Base-by-base conservation (phyloP, 208 protist genomes). In the Crithidia brevicula region DNA sequence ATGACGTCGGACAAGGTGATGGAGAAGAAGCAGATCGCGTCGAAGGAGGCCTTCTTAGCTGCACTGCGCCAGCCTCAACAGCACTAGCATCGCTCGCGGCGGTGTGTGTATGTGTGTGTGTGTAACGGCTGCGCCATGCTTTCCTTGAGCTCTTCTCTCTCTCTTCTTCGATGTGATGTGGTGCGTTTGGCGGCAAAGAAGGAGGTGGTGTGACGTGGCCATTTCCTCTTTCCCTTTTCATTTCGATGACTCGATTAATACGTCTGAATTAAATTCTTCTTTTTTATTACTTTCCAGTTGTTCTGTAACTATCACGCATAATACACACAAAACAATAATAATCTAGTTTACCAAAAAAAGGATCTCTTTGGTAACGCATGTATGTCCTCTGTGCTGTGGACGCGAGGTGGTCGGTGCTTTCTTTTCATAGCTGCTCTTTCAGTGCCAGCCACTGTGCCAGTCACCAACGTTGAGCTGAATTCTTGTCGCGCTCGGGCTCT, bases 31-130 rank as follows among this genome's bases (percentile, higher is more conserved):
- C 75, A 92, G 65, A 54, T 92, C 1, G 81, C 79, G 0, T 89
- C 86, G 25, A 89, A 89, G 60, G 90, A 95, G 57, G 87, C 84
- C 1, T 95, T 95, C 56, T 59, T 95, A 5, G 77, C 77, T 1
- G 85, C 87, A 2, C 77, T 95, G n/a, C 81, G 87, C 0, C 84
- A 92, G 27, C 77, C 81, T 11, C 63, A 73, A 34, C 47, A 58
- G 25, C 51, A 74, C 38, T 74, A 77, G 49, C n/a, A 69, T 34
- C 54, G 67, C 59, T 15, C 20, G 11, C 9, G 42, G 18, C 9
- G 6, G n/a, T n/a, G n/a, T n/a, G n/a, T n/a, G n/a, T n/a, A n/a
- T n/a, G n/a, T n/a, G n/a, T 18, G 16, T 13, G 18, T 22, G 42
- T 22, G 9, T 47, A n/a, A 40, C 36, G 15, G 36, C 16, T 47